A percentile compares a stretch with the other conserved stretches of the same genome.
Conservation (phyloP, 768 basidiomycete species). For the Tricholoma bakamatsutake region DNA sequence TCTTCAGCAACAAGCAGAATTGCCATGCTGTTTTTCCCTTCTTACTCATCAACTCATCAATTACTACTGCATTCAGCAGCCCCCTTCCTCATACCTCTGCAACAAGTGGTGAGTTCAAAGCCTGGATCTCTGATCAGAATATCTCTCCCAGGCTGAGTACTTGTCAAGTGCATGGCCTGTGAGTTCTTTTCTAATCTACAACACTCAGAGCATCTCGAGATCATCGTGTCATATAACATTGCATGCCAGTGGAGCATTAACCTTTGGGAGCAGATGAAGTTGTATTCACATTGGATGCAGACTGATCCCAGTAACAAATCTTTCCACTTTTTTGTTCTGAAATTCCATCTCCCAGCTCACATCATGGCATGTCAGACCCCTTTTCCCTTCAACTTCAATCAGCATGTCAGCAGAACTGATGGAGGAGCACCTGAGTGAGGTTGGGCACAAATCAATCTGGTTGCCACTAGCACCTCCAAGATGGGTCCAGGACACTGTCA, state of each 20-base stretch:
- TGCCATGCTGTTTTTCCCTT: conserved; percentile 92
- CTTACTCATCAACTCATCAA: conserved; percentile 73
- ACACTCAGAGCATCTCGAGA: not conserved
- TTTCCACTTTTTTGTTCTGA: not conserved
- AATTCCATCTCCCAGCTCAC: not conserved
- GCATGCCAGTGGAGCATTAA: conserved; percentile 25
- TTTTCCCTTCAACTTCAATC: not conserved
- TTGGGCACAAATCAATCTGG: not conserved
- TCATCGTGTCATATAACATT: conserved; percentile 28
- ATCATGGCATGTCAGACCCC: not conserved
- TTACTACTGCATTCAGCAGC: conserved; percentile 88
- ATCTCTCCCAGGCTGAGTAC: conserved; percentile 73
- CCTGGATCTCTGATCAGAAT: conserved; percentile 64
- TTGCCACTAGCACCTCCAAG: not conserved
- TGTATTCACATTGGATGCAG: not conserved
- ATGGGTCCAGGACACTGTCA: not conserved
- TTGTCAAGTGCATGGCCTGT: conserved; percentile 72
- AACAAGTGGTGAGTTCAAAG: conserved; percentile 65
- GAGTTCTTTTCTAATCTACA: conserved; percentile 41
- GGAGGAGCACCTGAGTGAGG: not conserved
- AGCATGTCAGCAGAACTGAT: not conserved
- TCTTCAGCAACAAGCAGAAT: conserved; percentile 88
- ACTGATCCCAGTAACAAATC: not conserved
- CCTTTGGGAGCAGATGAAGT: conserved; percentile 11
- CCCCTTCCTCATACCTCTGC: conserved; percentile 80